phyloP scores from a whole-genome alignment of 2,329 filamentous ascomycete genomes.

The Fusarium odoratissimum region DNA sequence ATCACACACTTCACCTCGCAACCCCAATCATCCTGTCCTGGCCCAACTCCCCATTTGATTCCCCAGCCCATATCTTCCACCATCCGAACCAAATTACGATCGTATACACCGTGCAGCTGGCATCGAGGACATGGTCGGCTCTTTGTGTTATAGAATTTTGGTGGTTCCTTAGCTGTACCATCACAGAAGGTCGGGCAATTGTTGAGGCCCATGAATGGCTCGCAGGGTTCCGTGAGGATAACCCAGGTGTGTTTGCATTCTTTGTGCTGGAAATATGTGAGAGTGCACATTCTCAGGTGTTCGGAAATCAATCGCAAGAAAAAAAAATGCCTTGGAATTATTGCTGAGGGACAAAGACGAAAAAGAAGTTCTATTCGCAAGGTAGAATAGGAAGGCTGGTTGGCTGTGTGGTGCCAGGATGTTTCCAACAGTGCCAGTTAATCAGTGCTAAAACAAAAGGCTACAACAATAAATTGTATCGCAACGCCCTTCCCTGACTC shows the following conservation, averaged over 20 bases:
- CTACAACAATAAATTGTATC: neutral
- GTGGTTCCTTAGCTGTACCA: slow-evolving; percentile 52
- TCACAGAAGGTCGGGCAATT: slow-evolving; percentile 59
- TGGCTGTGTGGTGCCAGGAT: neutral
- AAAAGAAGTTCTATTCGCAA: neutral
- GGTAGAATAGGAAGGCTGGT: neutral
- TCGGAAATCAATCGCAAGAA: neutral
- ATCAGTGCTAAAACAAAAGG: slow-evolving; percentile 9
- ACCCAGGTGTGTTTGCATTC: slow-evolving; percentile 66
- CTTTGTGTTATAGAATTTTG: slow-evolving; percentile 51
- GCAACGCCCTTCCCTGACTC: slow-evolving; percentile 9
- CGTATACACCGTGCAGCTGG: slow-evolving; percentile 55
- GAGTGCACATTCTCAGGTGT: slow-evolving; percentile 57
- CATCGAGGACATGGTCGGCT: slow-evolving; percentile 57
- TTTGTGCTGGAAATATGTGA: slow-evolving; percentile 61
- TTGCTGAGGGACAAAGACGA: neutral
- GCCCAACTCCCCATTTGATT: slow-evolving; percentile 61
- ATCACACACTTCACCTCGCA: slow-evolving; percentile 52
- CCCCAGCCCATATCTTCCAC: slow-evolving; percentile 57
- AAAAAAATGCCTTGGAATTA: neutral
- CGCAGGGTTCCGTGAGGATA: slow-evolving; percentile 59
- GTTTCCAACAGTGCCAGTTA: slow-evolving; percentile 15
- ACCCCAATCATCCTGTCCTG: slow-evolving; percentile 53
- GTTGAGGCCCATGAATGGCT: slow-evolving; percentile 61
- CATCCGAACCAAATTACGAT: slow-evolving; percentile 61